Base-by-base conservation (phyloP, 164 flowering plant species). In the Vitis rupestris region DNA sequence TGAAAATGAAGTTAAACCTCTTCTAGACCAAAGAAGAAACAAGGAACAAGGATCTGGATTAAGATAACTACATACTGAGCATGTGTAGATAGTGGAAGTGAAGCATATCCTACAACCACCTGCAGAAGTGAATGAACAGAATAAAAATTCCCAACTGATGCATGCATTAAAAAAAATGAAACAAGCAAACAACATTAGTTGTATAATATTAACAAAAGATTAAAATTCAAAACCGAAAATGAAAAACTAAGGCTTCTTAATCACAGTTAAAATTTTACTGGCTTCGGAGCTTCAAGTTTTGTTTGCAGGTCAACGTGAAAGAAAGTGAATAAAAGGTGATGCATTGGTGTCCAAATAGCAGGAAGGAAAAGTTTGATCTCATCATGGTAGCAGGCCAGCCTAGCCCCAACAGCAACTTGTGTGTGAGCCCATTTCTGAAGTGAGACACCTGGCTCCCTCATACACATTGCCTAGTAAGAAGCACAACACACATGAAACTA, bases 241-340 rank as follows among this genome's bases (percentile, higher is more conserved):
- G 10, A 17, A 62, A 48, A 37, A 37, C 65, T 31, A 2, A 62
- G 57, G 66, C 30, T 8, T 48, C 50, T 13, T 16, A 19, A 55
- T 58, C 60, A 59, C 10, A 59, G 48, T 31, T 29, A 23, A 54
- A 64, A 63, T 72, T 87, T 76, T 80, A 92, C 99, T 14, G 99
- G 98, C 70, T 91, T 95, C 54, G 99, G 99, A 78, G 98, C 96
- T 87, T 95, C 98, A 10, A 93, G 79, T 75, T 91, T 95, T 54
- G 92, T 90, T 77, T 93, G 99, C 70, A 95, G 97, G 76, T 95
- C 99, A 67, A 95, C 81, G 76, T 95, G 97, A 74, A 75, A 95
- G 79, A 95, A 90, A 30, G 99, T 93, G 79, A 93, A 95, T 52
- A 95, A 72, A 64, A 95, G 85, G 75, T 95, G 99, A 78, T 95